Conservation (phyloP, 495 filamentous ascomycete species). For the Gamarada debralockiae region DNA sequence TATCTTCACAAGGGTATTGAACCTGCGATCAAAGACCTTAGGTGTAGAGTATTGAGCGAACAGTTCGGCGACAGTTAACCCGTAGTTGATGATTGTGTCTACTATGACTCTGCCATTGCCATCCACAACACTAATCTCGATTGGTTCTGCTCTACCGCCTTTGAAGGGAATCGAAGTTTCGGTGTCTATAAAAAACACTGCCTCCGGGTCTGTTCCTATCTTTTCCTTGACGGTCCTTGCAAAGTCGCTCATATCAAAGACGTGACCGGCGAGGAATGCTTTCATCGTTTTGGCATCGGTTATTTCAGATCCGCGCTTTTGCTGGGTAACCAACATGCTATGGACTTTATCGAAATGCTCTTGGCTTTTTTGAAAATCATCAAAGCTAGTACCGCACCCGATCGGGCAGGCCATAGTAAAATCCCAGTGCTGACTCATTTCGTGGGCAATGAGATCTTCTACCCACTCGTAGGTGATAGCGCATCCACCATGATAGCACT, state of each 20-base stretch:
- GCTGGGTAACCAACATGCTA: not conserved
- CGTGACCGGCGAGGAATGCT: not conserved
- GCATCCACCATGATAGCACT: no score
- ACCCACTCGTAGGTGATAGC: no score
- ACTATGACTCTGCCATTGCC: not conserved
- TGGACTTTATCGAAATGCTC: not conserved
- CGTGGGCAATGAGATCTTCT: no score
- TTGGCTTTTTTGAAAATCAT: not conserved
- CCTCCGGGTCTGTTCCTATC: not conserved
- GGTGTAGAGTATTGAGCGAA: not conserved
- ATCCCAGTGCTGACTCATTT: no score
- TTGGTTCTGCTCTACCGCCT: not conserved
- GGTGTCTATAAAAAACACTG: not conserved
- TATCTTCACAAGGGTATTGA: not conserved
- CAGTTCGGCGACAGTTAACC: not conserved
- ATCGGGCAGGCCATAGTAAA: not conserved
- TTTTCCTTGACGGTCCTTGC: not conserved
- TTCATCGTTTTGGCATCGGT: not conserved
- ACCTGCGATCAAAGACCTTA: not conserved
- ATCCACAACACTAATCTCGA: not conserved
- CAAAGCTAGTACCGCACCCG: not conserved
- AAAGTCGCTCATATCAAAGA: not conserved
- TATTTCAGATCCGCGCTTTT: not conserved
- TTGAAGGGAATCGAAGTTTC: not conserved
- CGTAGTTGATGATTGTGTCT: not conserved